Evolutionary conservation across 2,329 filamentous ascomycete genomes (phyloP), one percentile per base, ranked within the genome.

Genomic region (Aureobasidium sp.): DNA sequence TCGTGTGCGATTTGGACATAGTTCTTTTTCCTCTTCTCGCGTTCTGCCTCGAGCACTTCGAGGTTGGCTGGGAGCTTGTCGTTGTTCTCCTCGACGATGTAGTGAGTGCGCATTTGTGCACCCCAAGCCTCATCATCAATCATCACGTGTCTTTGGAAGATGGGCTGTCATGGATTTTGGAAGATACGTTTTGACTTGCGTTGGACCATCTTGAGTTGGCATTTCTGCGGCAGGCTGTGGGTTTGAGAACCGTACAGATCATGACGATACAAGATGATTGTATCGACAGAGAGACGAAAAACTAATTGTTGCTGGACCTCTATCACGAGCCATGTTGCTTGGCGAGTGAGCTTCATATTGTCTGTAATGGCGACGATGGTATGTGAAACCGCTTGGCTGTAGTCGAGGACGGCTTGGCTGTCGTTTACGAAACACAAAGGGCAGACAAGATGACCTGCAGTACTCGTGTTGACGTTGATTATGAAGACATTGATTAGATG

Each of bases 1-100:
- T 60, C 57, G 29, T 60, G 44, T 14, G 57, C 45, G n/a, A 60
- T 60, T 7, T 60, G n/a, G n/a, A 22, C 29, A 17, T 60, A 60
- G 14, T 60, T 20, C 22, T 27, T 12, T 36, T 60, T 60, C 14
- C 57, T 31, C 36, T 49, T 41, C n/a, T 60, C 45, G 9, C 57
- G 57, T 25, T 41, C 57, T 36, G 22, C 45, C 27, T 60, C 57
- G 17, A 51, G 44, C 25, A 14, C 25, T n/a, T 17, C 34, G 8
- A 60, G 7, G 31, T 29, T 36, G 22, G 36, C 7, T 5, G 57
- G 57, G 11, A 45, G 42, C 25, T 48, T 51, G 17, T 49, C 36
- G 6, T 11, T 51, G n/a, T 60, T 60, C 31, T 60, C 57, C 6
- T 42, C 44, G 7, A 3, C 11, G 12, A 15, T 60, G 22, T 39